Evolutionary conservation across 176 grass and related monocot genomes (phyloP).

Genomic region (Melocanna baccifera): DNA sequence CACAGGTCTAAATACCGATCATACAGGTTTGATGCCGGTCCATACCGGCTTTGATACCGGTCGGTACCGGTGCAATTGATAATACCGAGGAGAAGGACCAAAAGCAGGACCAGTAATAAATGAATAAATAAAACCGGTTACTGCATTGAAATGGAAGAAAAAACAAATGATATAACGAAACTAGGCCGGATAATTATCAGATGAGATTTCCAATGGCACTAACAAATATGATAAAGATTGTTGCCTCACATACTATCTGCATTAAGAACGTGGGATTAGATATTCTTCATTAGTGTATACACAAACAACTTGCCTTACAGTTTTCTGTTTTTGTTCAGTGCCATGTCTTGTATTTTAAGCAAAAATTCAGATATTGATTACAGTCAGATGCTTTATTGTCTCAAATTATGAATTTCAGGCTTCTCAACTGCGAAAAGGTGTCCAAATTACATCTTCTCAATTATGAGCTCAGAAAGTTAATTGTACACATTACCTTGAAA

Average conservation of each 20-base stretch:
- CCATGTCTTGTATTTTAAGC: background rate
- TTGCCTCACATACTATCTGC: background rate
- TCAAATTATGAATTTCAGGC: background rate
- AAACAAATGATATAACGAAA: background rate
- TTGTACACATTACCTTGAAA: conserved; percentile 60
- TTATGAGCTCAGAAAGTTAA: conserved; percentile 1
- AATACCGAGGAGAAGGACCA: no score
- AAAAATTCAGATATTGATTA: background rate
- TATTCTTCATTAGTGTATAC: background rate
- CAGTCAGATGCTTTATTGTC: background rate
- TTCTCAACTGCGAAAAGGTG: background rate
- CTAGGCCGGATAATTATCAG: background rate
- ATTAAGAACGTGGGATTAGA: background rate
- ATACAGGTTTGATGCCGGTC: no score
- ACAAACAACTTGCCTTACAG: background rate
- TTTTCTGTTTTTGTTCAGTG: background rate
- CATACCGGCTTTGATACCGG: no score
- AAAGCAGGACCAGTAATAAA: no score
- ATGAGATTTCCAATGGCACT: background rate
- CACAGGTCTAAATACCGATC: no score
- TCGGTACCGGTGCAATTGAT: no score
- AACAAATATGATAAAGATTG: background rate
- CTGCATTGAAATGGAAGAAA: background rate
- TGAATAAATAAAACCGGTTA: background rate
- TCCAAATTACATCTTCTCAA: background rate